A percentile compares a stretch with the other conserved stretches of the same genome.
Conservation (phyloP, 352 stramenopile genomes). For the Pythium aquatile region DNA sequence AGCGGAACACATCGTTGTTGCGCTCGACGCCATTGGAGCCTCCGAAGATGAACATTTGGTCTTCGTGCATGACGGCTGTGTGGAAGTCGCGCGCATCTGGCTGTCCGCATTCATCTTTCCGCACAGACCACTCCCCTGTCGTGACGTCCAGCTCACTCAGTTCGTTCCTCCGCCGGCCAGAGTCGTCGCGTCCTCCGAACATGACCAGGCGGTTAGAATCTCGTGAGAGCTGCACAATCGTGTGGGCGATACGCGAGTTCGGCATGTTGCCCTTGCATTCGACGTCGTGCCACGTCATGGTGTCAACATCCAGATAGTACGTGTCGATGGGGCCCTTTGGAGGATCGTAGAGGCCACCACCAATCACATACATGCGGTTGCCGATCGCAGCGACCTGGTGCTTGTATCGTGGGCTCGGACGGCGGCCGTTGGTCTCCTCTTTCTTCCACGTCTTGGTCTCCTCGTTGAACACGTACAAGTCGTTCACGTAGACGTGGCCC, state of each 20-base stretch:
- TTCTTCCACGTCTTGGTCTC: conserved; percentile 70
- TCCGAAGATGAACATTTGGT: conserved; percentile 81
- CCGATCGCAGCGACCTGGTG: conserved; percentile 68
- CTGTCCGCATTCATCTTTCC: conserved; percentile 50
- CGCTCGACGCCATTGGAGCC: conserved; percentile 81
- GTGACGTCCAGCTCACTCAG: conserved; percentile 63
- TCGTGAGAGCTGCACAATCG: conserved; percentile 52
- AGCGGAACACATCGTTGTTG: conserved; percentile 82
- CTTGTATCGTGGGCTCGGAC: conserved; percentile 80
- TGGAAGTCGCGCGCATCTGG: conserved; percentile 83
- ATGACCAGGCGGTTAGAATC: conserved; percentile 59
- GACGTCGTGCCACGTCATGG: conserved; percentile 62
- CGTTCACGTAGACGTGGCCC: conserved; percentile 81
- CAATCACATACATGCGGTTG: conserved; percentile 80
- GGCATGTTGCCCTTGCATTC: conserved; percentile 60
- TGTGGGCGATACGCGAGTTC: conserved; percentile 79
- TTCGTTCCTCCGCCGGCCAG: conserved; percentile 62
- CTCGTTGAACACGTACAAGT: conserved; percentile 83
- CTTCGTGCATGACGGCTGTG: conserved; percentile 68
- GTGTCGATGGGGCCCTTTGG: conserved; percentile 78
- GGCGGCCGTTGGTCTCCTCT: conserved; percentile 55
- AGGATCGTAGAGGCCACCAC: conserved; percentile 77
- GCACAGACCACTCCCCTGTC: conserved; percentile 66
- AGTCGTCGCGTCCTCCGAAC: conserved; percentile 79
- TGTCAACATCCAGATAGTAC: conserved; percentile 75